Evolutionary conservation across 306 rosid genomes (phyloP).

Genomic region (Castanea crenata): DNA sequence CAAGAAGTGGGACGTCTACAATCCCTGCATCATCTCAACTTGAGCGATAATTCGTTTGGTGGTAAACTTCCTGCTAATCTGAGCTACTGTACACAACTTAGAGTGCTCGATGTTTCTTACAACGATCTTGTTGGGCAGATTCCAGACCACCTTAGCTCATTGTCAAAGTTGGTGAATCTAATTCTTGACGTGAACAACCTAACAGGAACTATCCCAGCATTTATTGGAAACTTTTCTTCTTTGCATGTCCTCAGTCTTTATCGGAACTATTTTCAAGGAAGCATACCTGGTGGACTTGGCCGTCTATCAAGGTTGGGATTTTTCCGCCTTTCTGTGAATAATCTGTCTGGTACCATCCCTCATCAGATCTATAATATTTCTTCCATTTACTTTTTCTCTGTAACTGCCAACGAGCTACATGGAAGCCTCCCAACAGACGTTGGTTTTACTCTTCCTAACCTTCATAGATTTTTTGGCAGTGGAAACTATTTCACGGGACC

Average conservation of each 20-base stretch:
- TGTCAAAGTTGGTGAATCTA: constrained; percentile 7
- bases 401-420: rapidly evolving
- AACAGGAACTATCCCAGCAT: too few species aligned
- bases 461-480: too few species aligned
- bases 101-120: background rate
- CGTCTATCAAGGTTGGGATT: too few species aligned
- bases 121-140: background rate
- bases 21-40: constrained; percentile 19
- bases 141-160: background rate
- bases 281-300: constrained; percentile 1
- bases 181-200: background rate
- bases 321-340: too few species aligned
- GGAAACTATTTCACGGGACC: constrained; percentile 5
- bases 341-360: too few species aligned
- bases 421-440: too few species aligned
- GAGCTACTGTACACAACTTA: constrained; percentile 18
- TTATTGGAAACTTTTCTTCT: too few species aligned
- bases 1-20: constrained; percentile 20
- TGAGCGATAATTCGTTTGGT: constrained; percentile 18
- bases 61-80: constrained; percentile 42
- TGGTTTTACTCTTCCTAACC: too few species aligned
- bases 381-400: too few species aligned
- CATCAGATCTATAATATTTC: too few species aligned
- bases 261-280: too few species aligned
- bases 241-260: rapidly evolving